Evolutionary conservation across 2,329 filamentous ascomycete species (phyloP), one percentile per base, ranked within the genome.

Genomic region (Ampelomyces quisqualis): DNA sequence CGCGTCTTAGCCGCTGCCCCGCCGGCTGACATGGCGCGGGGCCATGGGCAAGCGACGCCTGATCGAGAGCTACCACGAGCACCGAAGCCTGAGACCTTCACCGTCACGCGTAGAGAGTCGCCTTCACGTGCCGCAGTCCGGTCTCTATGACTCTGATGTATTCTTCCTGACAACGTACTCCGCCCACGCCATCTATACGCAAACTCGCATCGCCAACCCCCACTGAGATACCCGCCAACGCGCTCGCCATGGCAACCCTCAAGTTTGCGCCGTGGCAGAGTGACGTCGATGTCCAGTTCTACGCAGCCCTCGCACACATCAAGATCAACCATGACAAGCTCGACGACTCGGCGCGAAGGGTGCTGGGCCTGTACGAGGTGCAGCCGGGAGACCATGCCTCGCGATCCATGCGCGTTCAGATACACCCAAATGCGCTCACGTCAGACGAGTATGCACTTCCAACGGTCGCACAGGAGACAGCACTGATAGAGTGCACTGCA

Each of bases 281-380:
- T 34, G 89, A 96, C 71, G 90, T 97, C 63, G 93, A 98, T 67
- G 78, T 97, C 29, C 88, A 90, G 30, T 98, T 98, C 71, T 98
- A 96, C 67, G 86, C 88, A 31, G 85, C 89, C 4, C 80, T 98
- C n/a, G 93, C 94, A 45, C 82, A 85, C 5, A 86, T 86, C 53
- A 98, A 98, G 73, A 89, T 98, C 65, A 90, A 97, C 68, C 85
- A 95, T 78, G 93, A 96, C 73, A 95, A 90, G 72, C 87, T 98
- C 36, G 88, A 96, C 73, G 91, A 95, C 69, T 95, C 90, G 7
- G 87, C 90, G 17, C 86, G 91, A 30, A 84, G 85, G 45, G 79
- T 97, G 2, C 77, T 95, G 20, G 93, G 93, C 3, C 73, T 95
- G 29, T 98, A 98, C 67, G 89, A 96, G 70, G 82, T 93, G 53